Base-by-base conservation (phyloP, 228 moss, liverwort and hornwort species). In the Sphagnum fallax region DNA sequence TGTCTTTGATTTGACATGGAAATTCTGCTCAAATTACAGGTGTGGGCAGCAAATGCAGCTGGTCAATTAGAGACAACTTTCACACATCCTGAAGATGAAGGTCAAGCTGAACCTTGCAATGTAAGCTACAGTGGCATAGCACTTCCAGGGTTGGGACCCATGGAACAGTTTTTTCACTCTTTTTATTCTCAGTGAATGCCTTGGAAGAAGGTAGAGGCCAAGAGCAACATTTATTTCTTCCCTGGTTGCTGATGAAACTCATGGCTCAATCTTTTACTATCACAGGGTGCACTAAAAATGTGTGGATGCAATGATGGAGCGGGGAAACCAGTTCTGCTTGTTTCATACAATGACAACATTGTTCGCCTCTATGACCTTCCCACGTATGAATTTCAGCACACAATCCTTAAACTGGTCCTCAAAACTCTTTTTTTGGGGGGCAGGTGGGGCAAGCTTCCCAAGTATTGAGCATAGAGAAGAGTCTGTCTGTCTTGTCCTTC, bases 321-420 rank as follows among this genome's bases (percentile, higher is more conserved):
- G 6, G 85, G 87, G 50, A 98, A 98, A 72, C 88, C 98, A 3
- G 92, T 98, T 32, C 76, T 98, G 5, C 70, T 98, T 49, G 87
- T 87, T 49, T 98, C 98, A 6, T 94, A 98, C 75, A 98, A 93
- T 74, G 93, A 98, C 80, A 98, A 98, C 59, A 84, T 80, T 53
- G 86, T 90, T 74, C 91, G 85, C 53, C 90, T 98, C 53, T 98
- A 91, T 75, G 98, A 94, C 72, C 89, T 98, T 18, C 98, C 98
- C 15, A 80, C 92, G 98, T 97, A 83, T 61, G 93, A 86, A 4
- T 67, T 66, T 53, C 32, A 32, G 32, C 32, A 32, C 16, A 16
- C 9, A 10, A 16, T 64, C 16, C 47, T 16, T 16, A 8, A 64
- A 64, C 11, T 10, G 8, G 4, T 16, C 15, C 63, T 16, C 10